Percentiles rank a stretch among this genome's conserved stretches.
phyloP scores from a whole-genome alignment of 2,329 filamentous ascomycete genomes.

The Lachnellula cervina region DNA sequence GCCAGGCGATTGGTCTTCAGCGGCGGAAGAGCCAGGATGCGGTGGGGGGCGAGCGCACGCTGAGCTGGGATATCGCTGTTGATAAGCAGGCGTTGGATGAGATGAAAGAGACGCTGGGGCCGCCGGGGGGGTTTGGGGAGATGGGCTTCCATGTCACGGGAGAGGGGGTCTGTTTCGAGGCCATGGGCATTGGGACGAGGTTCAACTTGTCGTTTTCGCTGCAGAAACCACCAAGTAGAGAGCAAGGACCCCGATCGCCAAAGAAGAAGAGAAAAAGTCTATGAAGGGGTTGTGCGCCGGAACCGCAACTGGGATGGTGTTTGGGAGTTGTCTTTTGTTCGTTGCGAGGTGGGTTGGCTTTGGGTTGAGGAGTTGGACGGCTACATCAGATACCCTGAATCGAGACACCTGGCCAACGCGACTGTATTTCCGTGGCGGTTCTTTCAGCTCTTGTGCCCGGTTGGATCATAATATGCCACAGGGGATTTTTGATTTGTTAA shows the following conservation, averaged over 20 bases:
- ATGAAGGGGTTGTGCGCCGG: too few species aligned
- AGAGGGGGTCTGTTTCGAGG: slow-evolving; percentile 9
- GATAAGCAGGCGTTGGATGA: slow-evolving; percentile 8
- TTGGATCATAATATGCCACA: too few species aligned
- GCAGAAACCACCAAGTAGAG: background rate
- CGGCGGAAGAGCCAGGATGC: slow-evolving; percentile 2
- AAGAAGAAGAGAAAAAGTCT: background rate
- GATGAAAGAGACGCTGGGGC: slow-evolving; percentile 13
- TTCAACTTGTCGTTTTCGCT: slow-evolving; percentile 10
- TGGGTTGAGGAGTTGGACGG: too few species aligned
- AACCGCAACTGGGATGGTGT: too few species aligned
- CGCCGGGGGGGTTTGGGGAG: slow-evolving; percentile 13
- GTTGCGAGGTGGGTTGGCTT: too few species aligned
- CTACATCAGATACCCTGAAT: too few species aligned
- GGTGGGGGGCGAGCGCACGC: background rate
- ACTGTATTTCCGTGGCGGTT: too few species aligned
- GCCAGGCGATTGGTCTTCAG: slow-evolving; percentile 3
- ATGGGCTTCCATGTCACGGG: slow-evolving; percentile 12
- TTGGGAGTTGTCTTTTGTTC: too few species aligned
- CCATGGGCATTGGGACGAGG: slow-evolving; percentile 11
- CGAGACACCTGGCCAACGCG: too few species aligned
- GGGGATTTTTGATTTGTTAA: too few species aligned
- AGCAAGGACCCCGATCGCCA: background rate
- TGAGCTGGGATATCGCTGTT: slow-evolving; percentile 9
- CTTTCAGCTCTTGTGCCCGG: too few species aligned